Base-by-base conservation (phyloP, 352 stramenopile species). In the Thraustochytrium striatum region DNA sequence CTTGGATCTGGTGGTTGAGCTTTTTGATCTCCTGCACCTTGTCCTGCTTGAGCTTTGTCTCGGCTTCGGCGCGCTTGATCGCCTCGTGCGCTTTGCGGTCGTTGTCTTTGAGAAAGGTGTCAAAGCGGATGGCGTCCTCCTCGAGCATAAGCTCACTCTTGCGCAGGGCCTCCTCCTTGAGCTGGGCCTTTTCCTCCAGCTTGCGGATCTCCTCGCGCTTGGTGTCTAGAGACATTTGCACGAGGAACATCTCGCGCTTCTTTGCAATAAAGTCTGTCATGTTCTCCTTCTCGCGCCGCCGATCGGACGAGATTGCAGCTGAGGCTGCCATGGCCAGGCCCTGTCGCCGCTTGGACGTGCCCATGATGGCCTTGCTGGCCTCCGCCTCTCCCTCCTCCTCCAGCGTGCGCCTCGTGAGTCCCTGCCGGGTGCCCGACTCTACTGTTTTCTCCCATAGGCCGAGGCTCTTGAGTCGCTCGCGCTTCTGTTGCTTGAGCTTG, bases 81-180 rank as follows among this genome's bases (percentile, higher is more conserved):
- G 93, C 93, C 69, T 96, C 92, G 82, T 97, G 91, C n/a, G 93
- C 92, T 80, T 97, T 97, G 81, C 94, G 95, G 87, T 98, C 93
- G 81, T 98, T 98, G 78, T 98, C 93, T 78, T 98, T 98, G n/a
- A 98, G 80, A 44, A 97, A 97, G 21, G 92, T 95, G 81, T 98
- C 94, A 69, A 98, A 98, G 21, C 91, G 88, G 55, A 97, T 91
- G 3, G 93, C 92, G 70, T 98, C 93, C 83, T 97, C 91, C 85
- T 98, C 94, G 0, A 98, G 87, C 92, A 97, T 97, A 35, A 96
- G 82, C 82, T 97, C 93, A 61, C 89, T 95, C 82, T 97, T 97
- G 81, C 95, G 94, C 21, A 98, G 86, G 2, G 91, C 93, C 78
- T 98, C 91, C 69, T 98, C 93, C 61, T 97, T 98, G 21, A 96